Base-by-base conservation (phyloP, 176 grass and related monocot genomes). In the Bromus sterilis region DNA sequence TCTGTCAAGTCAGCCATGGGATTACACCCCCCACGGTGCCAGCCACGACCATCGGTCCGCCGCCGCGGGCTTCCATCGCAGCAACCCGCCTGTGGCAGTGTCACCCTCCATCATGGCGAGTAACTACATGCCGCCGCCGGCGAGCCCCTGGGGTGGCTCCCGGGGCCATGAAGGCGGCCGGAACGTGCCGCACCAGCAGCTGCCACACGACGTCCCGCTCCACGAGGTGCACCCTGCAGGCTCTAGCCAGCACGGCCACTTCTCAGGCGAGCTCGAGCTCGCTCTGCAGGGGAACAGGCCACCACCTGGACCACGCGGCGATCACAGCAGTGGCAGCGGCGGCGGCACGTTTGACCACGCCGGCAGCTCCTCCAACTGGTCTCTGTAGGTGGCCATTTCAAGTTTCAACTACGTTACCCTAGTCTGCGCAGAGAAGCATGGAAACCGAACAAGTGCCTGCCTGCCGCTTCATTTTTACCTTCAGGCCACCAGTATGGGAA, bases 1-100 rank as follows among this genome's bases (percentile, higher is more conserved):
- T 97, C 94, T 97, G 94, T 97, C 94, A 97, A 92, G 87, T 89
- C 94, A 92, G 77, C 89, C 85, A 80, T 92, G 87, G 87, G 85
- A 82, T 86, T 75, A 73, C 60, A 80, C 77, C 43, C 62, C 83
- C 78, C 82, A 87, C 65, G 86, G 69, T 28, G 20, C 82, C 40
- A 68, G 81, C 90, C 60, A 77, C 64, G 80, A 73, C 72, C 80
- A 73, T 55, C 76, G 58, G 57, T 35, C 88, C 16, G n/a, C 90
- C 48, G 58, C 87, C 37, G 56, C 56, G 1, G 84, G 87, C 49
- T 93, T 89, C 15, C 81, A 82, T 30, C 66, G 79, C 66, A 85
- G 79, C 66, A 85, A 69, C 62, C 82, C 36, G 9, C 36, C 82
- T 80, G 82, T 80, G 82, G 61, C 69, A 24, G 85, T 85, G 85